Evolutionary conservation across 257 asterid species (phyloP).

Genomic region (Solanum commersonii): DNA sequence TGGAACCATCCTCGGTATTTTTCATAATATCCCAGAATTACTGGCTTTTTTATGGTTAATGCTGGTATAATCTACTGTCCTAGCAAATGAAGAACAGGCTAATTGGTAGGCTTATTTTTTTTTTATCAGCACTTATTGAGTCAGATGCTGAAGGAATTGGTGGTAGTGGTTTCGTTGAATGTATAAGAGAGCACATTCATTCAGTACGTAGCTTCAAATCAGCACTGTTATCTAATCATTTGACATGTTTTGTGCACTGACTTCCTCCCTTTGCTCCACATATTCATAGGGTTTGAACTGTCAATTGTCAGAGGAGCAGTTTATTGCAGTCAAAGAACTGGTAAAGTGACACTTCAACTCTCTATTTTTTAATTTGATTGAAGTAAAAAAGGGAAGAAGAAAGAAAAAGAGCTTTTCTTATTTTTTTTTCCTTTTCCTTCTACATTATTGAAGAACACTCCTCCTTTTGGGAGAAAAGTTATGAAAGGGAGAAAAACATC

Average conservation of each 20-base stretch:
- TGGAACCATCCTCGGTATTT: constrained; percentile 87
- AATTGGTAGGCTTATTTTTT: constrained; percentile 4
- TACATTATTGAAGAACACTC: neutral
- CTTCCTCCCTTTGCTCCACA: neutral
- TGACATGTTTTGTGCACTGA: neutral
- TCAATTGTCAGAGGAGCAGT: constrained; percentile 81
- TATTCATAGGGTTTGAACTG: constrained; percentile 54
- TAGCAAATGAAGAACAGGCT: constrained; percentile 6
- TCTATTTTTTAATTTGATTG: neutral
- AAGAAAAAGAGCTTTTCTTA: neutral
- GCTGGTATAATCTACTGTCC: neutral
- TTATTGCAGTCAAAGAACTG: constrained; percentile 92
- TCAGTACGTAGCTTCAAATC: constrained; percentile 45
- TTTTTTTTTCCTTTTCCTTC: neutral
- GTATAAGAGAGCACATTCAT: constrained; percentile 90
- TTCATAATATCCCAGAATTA: neutral
- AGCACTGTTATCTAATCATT: neutral
- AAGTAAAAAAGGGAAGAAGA: neutral
- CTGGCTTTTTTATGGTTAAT: neutral
- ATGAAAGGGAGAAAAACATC: neutral
- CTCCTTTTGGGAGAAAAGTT: neutral
- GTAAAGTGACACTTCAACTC: constrained; percentile 26
- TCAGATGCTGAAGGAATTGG: constrained; percentile 99
- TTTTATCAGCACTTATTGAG: constrained; percentile 69
- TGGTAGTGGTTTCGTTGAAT: constrained; percentile 95